phyloP scores from a whole-genome alignment of 2,329 filamentous ascomycete genomes.

The Gnomoniopsis smithogilvyi region DNA sequence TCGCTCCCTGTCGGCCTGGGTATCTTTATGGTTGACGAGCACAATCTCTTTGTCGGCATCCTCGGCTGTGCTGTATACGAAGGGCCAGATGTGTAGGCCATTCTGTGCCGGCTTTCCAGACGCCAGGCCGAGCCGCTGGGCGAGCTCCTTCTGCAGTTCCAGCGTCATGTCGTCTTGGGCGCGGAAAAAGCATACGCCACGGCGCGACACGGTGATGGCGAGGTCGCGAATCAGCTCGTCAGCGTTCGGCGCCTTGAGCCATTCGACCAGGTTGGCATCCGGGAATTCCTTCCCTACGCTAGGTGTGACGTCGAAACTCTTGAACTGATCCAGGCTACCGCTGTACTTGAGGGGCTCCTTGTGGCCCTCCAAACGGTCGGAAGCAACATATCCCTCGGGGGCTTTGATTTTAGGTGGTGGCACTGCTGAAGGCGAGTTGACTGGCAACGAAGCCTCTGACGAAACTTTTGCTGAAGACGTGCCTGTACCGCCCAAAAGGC shows the following conservation, averaged over 20 bases:
- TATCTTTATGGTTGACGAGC: constrained; percentile 48
- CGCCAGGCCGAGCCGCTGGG: constrained; percentile 56
- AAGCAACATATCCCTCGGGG: no score
- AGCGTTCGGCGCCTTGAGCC: constrained; percentile 50
- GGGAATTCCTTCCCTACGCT: constrained; percentile 32
- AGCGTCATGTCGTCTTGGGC: constrained; percentile 59
- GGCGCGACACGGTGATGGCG: constrained; percentile 57
- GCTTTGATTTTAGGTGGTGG: no score
- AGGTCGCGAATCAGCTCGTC: constrained; percentile 58
- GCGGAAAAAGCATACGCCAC: constrained; percentile 69
- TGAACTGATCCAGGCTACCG: background rate
- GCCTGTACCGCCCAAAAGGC: no score
- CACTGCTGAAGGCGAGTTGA: no score
- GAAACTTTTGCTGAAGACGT: no score
- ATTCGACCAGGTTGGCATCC: constrained; percentile 43
- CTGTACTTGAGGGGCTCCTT: background rate
- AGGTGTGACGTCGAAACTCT: constrained; percentile 26
- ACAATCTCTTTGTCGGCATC: constrained; percentile 57
- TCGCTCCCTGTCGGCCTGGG: constrained; percentile 27
- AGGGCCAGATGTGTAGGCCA: constrained; percentile 58
- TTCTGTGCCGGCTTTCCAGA: constrained; percentile 54
- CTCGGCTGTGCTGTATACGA: constrained; percentile 43
- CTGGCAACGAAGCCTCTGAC: no score
- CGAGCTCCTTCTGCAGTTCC: constrained; percentile 63
- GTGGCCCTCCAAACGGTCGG: no score